phyloP scores from a whole-genome alignment of 352 stramenopile genomes.

The Phytophthora multivora region DNA sequence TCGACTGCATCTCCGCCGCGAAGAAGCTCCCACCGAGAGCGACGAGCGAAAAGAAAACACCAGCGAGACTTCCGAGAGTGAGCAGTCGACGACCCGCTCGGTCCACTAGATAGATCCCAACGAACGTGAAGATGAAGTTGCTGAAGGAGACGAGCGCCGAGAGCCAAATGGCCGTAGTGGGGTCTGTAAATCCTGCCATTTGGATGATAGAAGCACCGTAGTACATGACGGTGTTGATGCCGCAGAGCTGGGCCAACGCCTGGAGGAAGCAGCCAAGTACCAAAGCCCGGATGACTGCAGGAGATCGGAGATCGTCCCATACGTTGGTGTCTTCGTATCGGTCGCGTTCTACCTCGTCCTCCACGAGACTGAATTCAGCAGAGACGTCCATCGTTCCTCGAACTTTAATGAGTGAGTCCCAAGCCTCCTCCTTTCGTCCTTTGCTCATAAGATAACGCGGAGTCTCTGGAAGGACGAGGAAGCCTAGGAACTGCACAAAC shows the following conservation, averaged over 20 bases:
- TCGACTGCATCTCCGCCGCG: conserved; percentile 15
- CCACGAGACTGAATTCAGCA: conserved; percentile 65
- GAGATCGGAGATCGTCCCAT: conserved; percentile 38
- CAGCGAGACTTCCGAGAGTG: conserved; percentile 17
- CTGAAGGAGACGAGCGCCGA: conserved; percentile 54
- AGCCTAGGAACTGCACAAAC: conserved; percentile 71
- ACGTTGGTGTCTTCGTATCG: conserved; percentile 31
- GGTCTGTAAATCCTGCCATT: conserved; percentile 72
- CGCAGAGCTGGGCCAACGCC: conserved; percentile 64
- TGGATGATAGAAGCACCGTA: conserved; percentile 81
- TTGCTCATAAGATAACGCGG: conserved; percentile 70
- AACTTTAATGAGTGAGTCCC: conserved; percentile 59
- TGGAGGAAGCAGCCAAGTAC: conserved; percentile 54
- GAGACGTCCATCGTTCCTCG: conserved; percentile 63
- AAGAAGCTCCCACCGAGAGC: conserved; percentile 28
- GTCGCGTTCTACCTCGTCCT: conserved; percentile 52
- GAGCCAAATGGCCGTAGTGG: conserved; percentile 73
- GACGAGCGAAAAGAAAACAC: conserved; percentile 23
- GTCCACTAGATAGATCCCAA: conserved; percentile 28
- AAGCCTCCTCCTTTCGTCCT: conserved; percentile 53
- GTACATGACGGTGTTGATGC: conserved; percentile 89
- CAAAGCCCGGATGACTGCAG: conserved; percentile 37
- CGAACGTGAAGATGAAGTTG: conserved; percentile 34
- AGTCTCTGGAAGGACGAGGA: conserved; percentile 69
- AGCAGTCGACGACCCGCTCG: conserved; percentile 19